Evolutionary conservation across 768 basidiomycete species (phyloP), one percentile per base, ranked within the genome.

Genomic region (Solioccasus polychromus): DNA sequence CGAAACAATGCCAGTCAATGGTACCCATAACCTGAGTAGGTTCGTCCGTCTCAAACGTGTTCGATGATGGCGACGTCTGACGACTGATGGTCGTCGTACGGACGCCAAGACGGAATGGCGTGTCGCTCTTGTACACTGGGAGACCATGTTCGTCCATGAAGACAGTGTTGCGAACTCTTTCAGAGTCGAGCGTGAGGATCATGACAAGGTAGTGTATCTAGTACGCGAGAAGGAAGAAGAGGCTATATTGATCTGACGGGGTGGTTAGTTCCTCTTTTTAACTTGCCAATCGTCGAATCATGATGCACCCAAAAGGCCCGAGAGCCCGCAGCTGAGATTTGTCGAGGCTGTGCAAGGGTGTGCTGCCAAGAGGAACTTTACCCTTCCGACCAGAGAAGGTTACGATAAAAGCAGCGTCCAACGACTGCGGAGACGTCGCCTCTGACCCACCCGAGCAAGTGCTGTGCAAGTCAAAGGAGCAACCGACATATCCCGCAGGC

Each of bases 1-100:
- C 45, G n/a, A 68, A 17, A 8, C 43, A 39, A 14, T 57, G 54
- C 65, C 68, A 70, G 4, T 63, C 58, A 12, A 73, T 69, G 35
- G 54, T 44, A 14, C 62, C 68, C 34, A 70, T 37, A 5, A 57
- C 49, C 4, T 59, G 55, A 24, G 58, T 62, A n/a, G 53, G 50
- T 35, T 62, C 58, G 1, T 40, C 48, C 42, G 41, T 45, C n/a
- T 38, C 47, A 10, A 17, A 14, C 9, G 6, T 14, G 29, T 34
- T 17, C 19, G 52, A n/a, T 37, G 47, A 15, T n/a, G 36, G 18
- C 39, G 26, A 10, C 12, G 2, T 36, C 26, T 52, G 44, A 34
- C 47, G 48, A 48, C 39, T 39, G 29, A 59, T 51, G 4, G 63
- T 54, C 14, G 53, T 62, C 35, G 55, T 54, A 4, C 46, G 50